A percentile compares a stretch with the other conserved stretches of the same genome.
These are phyloP conservation scores for Achaetomium macrosporum DNA, from an alignment of 2,329 filamentous ascomycete species.

Conservation along the genomic window DNA sequence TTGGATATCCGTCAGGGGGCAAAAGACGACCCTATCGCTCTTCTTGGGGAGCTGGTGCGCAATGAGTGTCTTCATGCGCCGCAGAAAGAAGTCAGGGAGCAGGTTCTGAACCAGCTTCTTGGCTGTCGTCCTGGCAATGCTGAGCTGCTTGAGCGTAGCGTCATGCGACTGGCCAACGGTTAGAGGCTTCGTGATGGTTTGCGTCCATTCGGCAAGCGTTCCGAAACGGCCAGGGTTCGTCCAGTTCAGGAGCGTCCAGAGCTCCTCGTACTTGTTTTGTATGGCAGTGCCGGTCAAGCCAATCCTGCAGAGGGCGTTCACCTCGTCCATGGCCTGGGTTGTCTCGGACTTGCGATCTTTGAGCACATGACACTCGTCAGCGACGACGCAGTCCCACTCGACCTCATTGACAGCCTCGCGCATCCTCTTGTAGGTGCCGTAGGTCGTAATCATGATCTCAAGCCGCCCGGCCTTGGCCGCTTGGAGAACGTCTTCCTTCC, in stretches of 20 bases:
- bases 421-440: conserved; percentile 79
- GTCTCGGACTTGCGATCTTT: conserved; percentile 74
- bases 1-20: conserved; percentile 78
- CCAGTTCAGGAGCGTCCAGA: conserved; percentile 97
- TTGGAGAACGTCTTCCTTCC: conserved; percentile 63
- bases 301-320: conserved; percentile 88
- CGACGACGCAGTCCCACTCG: conserved; percentile 88
- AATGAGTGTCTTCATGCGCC: conserved; percentile 88
- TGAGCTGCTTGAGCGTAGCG: conserved; percentile 76
- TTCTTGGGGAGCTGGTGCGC: conserved; percentile 92
- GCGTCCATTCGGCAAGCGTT: conserved; percentile 66
- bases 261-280: conserved; percentile 94
- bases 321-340: conserved; percentile 78
- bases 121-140: conserved; percentile 73
- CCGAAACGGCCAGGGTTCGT: conserved; percentile 74
- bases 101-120: conserved; percentile 81
- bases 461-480: conserved; percentile 69
- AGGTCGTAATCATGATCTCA: conserved; percentile 93
- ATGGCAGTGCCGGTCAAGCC: conserved; percentile 94
- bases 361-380: conserved; percentile 87
- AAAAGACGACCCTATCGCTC: conserved; percentile 90
- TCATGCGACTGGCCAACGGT: conserved; percentile 89
- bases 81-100: conserved; percentile 81
- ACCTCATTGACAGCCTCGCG: conserved; percentile 71
- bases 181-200: conserved; percentile 70